phyloP scores from a whole-genome alignment of 495 filamentous ascomycete genomes.

The Umbilicaria muhlenbergii region DNA sequence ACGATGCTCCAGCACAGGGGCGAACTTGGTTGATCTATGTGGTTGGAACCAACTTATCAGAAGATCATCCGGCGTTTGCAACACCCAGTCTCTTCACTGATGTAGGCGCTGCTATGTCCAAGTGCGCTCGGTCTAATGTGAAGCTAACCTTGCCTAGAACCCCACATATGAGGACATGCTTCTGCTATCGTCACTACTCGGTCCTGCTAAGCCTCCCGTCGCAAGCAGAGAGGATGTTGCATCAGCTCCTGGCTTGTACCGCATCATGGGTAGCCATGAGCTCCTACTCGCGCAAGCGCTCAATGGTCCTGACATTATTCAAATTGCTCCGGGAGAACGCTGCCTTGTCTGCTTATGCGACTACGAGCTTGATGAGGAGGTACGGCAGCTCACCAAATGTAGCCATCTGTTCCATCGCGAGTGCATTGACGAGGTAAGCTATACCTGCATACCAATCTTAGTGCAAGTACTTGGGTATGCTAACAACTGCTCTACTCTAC shows the following conservation, averaged over 20 bases:
- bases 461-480: slow-evolving; percentile 4
- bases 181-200: slow-evolving; percentile 52
- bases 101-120: slow-evolving; percentile 23
- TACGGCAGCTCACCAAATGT: slow-evolving; percentile 49
- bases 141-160: slow-evolving; percentile 25
- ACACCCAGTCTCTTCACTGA: slow-evolving; percentile 66
- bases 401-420: slow-evolving; percentile 56
- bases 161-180: slow-evolving; percentile 74
- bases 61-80: slow-evolving; percentile 62
- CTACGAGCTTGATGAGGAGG: slow-evolving; percentile 48
- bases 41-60: slow-evolving; percentile 58
- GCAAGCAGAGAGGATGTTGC: slow-evolving; percentile 51
- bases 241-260: slow-evolving; percentile 44
- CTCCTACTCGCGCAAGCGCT: slow-evolving; percentile 34
- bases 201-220: slow-evolving; percentile 61
- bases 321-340: slow-evolving; percentile 40
- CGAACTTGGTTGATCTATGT: slow-evolving; percentile 72
- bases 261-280: slow-evolving; percentile 29
- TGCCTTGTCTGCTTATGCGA: slow-evolving; percentile 61
- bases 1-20: slow-evolving; percentile 31
- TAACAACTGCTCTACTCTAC: slow-evolving; percentile 2
- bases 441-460: neutral
- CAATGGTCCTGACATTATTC: slow-evolving; percentile 30
- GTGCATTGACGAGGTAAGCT: slow-evolving; percentile 60
- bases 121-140: neutral